A percentile compares a stretch with the other conserved stretches of the same genome.
phyloP scores from a whole-genome alignment of 768 basidiomycete species.

The Asterophora parasitica region DNA sequence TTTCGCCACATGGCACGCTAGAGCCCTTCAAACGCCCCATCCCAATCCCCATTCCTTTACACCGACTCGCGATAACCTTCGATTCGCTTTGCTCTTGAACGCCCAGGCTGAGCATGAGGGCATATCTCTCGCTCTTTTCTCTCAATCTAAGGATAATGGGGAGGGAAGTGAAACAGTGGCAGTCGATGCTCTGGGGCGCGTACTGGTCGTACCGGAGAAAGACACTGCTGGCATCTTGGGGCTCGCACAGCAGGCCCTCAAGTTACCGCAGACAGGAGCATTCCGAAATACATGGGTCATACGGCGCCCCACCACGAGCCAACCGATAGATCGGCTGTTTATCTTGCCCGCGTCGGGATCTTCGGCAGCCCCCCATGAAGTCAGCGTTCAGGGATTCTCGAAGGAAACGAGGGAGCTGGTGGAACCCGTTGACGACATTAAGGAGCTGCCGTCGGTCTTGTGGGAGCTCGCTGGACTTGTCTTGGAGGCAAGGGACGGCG shows the following conservation, averaged over 20 bases:
- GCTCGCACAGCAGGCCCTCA: conserved; percentile 18
- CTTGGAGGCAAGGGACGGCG: conserved; percentile 28
- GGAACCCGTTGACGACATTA: conserved; percentile 22
- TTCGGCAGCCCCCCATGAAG: conserved; percentile 20
- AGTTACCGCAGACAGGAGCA: conserved; percentile 22
- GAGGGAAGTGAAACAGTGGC: conserved; percentile 17
- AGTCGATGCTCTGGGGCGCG: conserved; percentile 28
- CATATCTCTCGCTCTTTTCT: conserved; percentile 33
- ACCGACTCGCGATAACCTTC: conserved; percentile 24
- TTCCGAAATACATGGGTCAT: conserved; percentile 35
- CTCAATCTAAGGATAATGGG: conserved; percentile 7
- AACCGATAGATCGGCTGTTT: conserved; percentile 31
- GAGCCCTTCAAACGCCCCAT: conserved; percentile 18
- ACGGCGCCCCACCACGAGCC: conserved; percentile 24
- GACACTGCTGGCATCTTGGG: conserved; percentile 25
- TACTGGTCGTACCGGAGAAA: conserved; percentile 19
- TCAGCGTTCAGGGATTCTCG: conserved; percentile 32
- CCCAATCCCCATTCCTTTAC: conserved; percentile 22
- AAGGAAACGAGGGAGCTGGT: conserved; percentile 24
- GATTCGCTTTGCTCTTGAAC: conserved; percentile 29
- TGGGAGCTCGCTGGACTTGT: conserved; percentile 29
- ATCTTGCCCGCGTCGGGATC: conserved; percentile 12
- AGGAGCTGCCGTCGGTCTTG: conserved; percentile 25
- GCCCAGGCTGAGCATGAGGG: conserved; percentile 29
- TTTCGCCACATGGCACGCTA: conserved; percentile 25